Evolutionary conservation across 768 basidiomycete species (phyloP), one percentile per base, ranked within the genome.

Genomic region (Tulasnella sp.): DNA sequence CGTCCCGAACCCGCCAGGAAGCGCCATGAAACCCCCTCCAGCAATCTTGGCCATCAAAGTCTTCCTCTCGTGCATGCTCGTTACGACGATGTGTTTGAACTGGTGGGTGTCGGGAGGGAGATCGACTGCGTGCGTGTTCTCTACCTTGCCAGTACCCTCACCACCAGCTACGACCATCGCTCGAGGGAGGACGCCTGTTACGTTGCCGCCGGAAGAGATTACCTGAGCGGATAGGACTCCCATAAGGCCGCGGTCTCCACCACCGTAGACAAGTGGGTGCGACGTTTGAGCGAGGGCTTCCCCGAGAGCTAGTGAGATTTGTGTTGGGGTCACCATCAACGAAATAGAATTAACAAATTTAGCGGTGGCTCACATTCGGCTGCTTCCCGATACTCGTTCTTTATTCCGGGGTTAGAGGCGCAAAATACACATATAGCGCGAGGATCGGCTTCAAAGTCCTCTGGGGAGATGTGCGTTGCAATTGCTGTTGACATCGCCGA

Each of bases 1-100:
- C 0, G 94, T 97, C 9, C 95, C 95, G 68, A 83, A 96, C 0
- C 95, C 95, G 19, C 95, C 95, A 1, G 95, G 94, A 19, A 99
- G 74, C 10, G 84, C 89, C 49, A 97, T 74, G 66, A 99, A 99
- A 0, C 83, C 93, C 17, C 79, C 77, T 1, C 72, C 68, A 0
- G 80, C 81, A 8, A 86, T 75, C 64, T 79, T 80, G 0, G 94
- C 92, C 93, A 98, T 96, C 69, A 87, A 83, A 8, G 86, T 77
- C 68, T 97, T 97, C 13, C 94, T 82, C 66, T 93, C 83, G 63
- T 89, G 88, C 87, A 91, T 92, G 0, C 85, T 85, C 61, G 80
- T 74, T 1, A 90, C 88, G 5, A 91, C 69, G 55, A 90, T 75
- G 81, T n/a, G 13, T 21, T 32, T 60, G 8, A 60, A 34, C 21